A percentile compares a stretch with the other conserved stretches of the same genome.
These are phyloP conservation scores for Verticillium zaregamsianum DNA, from an alignment of 2,329 filamentous ascomycete species.

Conservation along the genomic window DNA sequence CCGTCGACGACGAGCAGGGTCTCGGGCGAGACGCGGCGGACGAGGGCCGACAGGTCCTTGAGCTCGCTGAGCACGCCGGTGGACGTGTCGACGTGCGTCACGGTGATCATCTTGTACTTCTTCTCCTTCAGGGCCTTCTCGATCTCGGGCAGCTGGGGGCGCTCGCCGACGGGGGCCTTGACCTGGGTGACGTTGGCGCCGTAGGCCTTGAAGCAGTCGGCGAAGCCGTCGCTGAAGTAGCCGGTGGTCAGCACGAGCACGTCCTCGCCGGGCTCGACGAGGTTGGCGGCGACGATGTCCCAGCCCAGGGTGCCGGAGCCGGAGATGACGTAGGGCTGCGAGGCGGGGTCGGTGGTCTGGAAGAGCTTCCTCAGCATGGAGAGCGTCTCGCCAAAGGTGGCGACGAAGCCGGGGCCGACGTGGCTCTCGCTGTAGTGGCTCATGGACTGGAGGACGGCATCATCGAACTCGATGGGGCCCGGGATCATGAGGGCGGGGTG, in stretches of 20 bases:
- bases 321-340: slow-evolving; percentile 90
- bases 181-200: slow-evolving; percentile 87
- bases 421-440: slow-evolving; percentile 96
- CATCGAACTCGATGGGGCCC: slow-evolving; percentile 96
- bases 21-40: slow-evolving; percentile 82
- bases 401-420: slow-evolving; percentile 83
- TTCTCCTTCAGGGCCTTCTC: slow-evolving; percentile 86
- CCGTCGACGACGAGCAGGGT: slow-evolving; percentile 92
- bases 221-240: slow-evolving; percentile 95
- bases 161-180: slow-evolving; percentile 81
- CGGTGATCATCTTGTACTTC: slow-evolving; percentile 89
- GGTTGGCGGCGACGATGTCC: slow-evolving; percentile 93
- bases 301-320: slow-evolving; percentile 95
- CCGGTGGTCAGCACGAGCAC: slow-evolving; percentile 92
- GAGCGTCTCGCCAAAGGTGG: slow-evolving; percentile 85
- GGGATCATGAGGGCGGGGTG: slow-evolving; percentile 85
- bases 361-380: slow-evolving; percentile 88
- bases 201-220: slow-evolving; percentile 87
- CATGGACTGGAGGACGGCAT: slow-evolving; percentile 94
- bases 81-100: slow-evolving; percentile 96
- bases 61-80: slow-evolving; percentile 94
- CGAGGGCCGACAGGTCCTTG: slow-evolving; percentile 75
- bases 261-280: slow-evolving; percentile 84
- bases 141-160: slow-evolving; percentile 81
- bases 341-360: slow-evolving; percentile 75